Conservation (phyloP, 768 basidiomycete genomes). For the Russula sp. region DNA sequence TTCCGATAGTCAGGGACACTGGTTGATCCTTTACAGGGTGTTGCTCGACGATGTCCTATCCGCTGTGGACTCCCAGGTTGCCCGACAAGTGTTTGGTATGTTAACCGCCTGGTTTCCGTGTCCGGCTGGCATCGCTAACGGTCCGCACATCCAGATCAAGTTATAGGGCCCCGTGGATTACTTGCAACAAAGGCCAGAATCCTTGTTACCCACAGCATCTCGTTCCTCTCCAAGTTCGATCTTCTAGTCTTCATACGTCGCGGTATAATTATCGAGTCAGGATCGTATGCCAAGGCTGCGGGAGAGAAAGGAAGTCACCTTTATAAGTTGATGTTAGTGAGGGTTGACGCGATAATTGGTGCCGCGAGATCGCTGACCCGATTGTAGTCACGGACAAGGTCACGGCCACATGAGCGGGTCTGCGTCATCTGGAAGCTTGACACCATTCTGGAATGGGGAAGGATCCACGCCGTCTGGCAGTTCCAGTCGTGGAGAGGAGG, state of each 20-base stretch:
- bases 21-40: slow-evolving; percentile 42
- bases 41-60: slow-evolving; percentile 90
- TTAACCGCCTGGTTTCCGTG: neutral
- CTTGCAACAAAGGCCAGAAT: slow-evolving; percentile 81
- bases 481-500: slow-evolving; percentile 24
- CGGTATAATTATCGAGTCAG: slow-evolving; percentile 78
- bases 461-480: slow-evolving; percentile 9
- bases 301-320: slow-evolving; percentile 61
- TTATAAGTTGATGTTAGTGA: slow-evolving; percentile 68
- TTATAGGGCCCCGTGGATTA: slow-evolving; percentile 82
- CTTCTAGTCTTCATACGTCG: slow-evolving; percentile 70
- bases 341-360: neutral
- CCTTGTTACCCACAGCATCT: slow-evolving; percentile 82
- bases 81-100: slow-evolving; percentile 77
- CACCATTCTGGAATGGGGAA: slow-evolving; percentile 31
- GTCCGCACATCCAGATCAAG: slow-evolving; percentile 55
- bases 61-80: slow-evolving; percentile 84
- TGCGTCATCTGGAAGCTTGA: slow-evolving; percentile 25
- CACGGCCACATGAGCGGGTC: slow-evolving; percentile 23
- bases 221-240: slow-evolving; percentile 79
- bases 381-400: slow-evolving; percentile 26
- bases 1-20: neutral
- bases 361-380: neutral
- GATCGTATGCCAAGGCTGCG: slow-evolving; percentile 60
- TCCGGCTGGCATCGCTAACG: neutral